Base-by-base conservation (phyloP, 1,139 yeast species). In the Candida sp. region DNA sequence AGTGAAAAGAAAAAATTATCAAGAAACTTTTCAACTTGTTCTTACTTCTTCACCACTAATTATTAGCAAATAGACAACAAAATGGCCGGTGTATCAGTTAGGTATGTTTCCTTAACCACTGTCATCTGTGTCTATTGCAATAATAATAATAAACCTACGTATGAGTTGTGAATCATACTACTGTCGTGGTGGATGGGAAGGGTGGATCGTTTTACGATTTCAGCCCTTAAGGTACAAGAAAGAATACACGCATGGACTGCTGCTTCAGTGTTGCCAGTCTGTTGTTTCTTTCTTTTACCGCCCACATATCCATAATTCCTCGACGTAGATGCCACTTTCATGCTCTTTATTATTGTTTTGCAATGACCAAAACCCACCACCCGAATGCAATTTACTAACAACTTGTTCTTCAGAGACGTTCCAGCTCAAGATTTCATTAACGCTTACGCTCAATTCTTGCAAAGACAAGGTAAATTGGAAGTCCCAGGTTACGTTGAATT, bases 401-500 rank as follows among this genome's bases (percentile, higher is more conserved):
- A 65, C 46, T 44, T 38, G 28, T 38, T 58, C 4, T 3, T 66
- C 75, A 88, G 96, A 87, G 99, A 94, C 98, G 99, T 94, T 82
- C 97, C 98, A 84, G 99, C 99, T 81, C 98, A 94, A 89, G 96
- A 90, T 68, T 94, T 94, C 86, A 94, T 94, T 81, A 92, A 91
- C 86, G 97, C 98, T 82, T 94, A 94, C 86, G 98, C 99, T 73
- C 90, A 90, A 77, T 94, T 94, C 91, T 90, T 94, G 83, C 98
- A 94, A 86, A 94, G 98, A 83, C 99, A 96, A 86, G 99, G 98
- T 88, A 92, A 92, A 84, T 89, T 94, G 77, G 98, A 94, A 80
- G 96, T 94, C 72, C 99, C 99, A 84, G 97, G 98, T 79, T 94
- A 93, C 90, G 98, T 94, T 78, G 99, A 94, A 85, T 81, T 94